These are phyloP conservation scores for Cucumis hystrix DNA, from an alignment of 306 rosid genomes.

Conservation along the genomic window DNA sequence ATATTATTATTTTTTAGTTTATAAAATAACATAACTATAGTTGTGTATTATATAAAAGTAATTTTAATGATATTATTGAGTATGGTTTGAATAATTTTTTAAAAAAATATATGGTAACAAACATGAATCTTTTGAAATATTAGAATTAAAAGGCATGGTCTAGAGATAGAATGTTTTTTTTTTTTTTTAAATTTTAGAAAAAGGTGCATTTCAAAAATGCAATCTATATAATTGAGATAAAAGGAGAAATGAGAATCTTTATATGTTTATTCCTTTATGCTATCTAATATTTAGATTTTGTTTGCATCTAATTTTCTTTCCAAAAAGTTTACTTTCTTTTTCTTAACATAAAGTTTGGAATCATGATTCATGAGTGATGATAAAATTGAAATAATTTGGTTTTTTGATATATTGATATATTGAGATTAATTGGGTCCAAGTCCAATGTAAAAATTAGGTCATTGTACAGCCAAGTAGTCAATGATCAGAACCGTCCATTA, in stretches of 20 bases:
- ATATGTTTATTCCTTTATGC: not conserved
- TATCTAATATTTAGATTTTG: not conserved
- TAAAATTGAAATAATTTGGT: not conserved
- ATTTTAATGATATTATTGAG: too few relatives aligned
- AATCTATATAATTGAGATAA: not conserved
- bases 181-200: not conserved
- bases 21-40: too few relatives aligned
- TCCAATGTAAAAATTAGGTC: not conserved
- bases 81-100: too few relatives aligned
- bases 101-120: not conserved
- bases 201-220: not conserved
- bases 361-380: not conserved
- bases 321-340: not conserved
- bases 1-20: too few relatives aligned
- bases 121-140: not conserved
- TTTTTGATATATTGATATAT: not conserved
- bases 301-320: not conserved
- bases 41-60: too few relatives aligned
- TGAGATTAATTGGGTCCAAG: constrained; percentile 1
- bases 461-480: not conserved
- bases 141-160: not conserved
- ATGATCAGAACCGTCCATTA: not conserved
- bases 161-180: not conserved
- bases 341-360: not conserved
- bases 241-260: not conserved